phyloP scores from a whole-genome alignment of 371 early-diverging fungal genomes.

The Massospora cicadina region DNA sequence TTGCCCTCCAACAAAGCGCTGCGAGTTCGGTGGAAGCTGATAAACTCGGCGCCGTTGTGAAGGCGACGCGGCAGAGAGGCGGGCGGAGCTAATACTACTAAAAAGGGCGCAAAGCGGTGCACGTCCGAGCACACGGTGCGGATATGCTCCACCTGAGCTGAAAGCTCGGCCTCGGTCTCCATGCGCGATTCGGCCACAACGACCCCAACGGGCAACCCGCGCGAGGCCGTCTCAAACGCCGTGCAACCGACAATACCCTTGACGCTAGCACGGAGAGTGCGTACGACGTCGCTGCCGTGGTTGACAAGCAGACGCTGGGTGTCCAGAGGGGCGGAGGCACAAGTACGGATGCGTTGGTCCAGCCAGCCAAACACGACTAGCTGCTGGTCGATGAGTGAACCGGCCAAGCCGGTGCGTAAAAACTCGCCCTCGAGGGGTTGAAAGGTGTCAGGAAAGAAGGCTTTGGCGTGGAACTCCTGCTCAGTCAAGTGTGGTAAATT shows the following conservation, averaged over 20 bases:
- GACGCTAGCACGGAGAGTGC: constrained; percentile 28
- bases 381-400: constrained; percentile 50
- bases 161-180: not conserved
- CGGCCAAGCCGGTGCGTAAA: constrained; percentile 60
- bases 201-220: not conserved
- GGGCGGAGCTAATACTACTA: not conserved
- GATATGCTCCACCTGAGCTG: not conserved
- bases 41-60: constrained; percentile 3
- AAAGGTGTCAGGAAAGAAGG: constrained; percentile 29
- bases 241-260: constrained; percentile 15
- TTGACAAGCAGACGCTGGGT: not conserved
- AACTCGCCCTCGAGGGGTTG: constrained; percentile 29
- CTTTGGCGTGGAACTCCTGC: constrained; percentile 47
- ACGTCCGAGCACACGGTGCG: not conserved
- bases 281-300: constrained; percentile 21
- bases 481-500: constrained; percentile 50
- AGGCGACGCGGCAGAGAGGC: constrained; percentile 5
- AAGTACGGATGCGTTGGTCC: constrained; percentile 1
- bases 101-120: constrained; percentile 1
- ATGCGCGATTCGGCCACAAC: not conserved
- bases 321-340: not conserved
- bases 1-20: not conserved
- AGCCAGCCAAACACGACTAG: constrained; percentile 52
- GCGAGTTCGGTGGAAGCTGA: not conserved
- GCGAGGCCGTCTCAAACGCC: constrained; percentile 2